Evolutionary conservation across 2,329 filamentous ascomycete genomes (phyloP).

Genomic region (Fusarium sp.): DNA sequence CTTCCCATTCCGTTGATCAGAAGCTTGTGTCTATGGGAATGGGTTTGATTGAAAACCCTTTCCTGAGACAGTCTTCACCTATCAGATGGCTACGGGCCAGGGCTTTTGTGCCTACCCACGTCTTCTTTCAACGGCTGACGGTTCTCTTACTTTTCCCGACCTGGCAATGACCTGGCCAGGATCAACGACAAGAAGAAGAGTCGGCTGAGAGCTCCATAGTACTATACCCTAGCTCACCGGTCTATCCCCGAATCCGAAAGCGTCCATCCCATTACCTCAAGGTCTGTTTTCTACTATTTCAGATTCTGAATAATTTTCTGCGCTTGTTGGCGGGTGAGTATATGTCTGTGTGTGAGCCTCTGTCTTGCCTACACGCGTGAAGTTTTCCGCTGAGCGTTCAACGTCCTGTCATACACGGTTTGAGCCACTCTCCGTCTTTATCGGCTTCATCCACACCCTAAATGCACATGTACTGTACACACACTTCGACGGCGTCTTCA

Average conservation of each 20-base stretch:
- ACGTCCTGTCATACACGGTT: slow-evolving; percentile 38
- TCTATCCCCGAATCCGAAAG: slow-evolving; percentile 30
- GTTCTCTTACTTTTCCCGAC: slow-evolving; percentile 36
- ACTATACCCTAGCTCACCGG: slow-evolving; percentile 34
- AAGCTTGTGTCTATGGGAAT: slow-evolving; percentile 14
- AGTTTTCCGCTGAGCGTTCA: slow-evolving; percentile 20
- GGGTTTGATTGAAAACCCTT: slow-evolving; percentile 10
- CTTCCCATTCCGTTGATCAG: slow-evolving; percentile 24
- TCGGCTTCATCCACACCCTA: slow-evolving; percentile 36
- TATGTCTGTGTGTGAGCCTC: slow-evolving; percentile 13
- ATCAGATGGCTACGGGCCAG: slow-evolving; percentile 31
- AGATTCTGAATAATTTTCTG: slow-evolving; percentile 17
- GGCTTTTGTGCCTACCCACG: slow-evolving; percentile 21
- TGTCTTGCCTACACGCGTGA: slow-evolving; percentile 23
- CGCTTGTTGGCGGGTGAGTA: slow-evolving; percentile 27
- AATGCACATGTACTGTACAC: slow-evolving; percentile 23
- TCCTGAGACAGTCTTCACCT: slow-evolving; percentile 21
- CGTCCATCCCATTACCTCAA: slow-evolving; percentile 18
- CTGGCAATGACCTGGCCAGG: slow-evolving; percentile 33
- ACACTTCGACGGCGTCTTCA: slow-evolving; percentile 23
- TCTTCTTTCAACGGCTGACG: slow-evolving; percentile 33
- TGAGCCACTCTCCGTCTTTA: slow-evolving; percentile 33
- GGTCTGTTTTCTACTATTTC: slow-evolving; percentile 4
- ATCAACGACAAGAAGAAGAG: slow-evolving; percentile 34
- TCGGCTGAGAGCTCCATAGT: slow-evolving; percentile 38